phyloP scores from a whole-genome alignment of 2,329 filamentous ascomycete genomes.

The Curvularia hawaiiensis region DNA sequence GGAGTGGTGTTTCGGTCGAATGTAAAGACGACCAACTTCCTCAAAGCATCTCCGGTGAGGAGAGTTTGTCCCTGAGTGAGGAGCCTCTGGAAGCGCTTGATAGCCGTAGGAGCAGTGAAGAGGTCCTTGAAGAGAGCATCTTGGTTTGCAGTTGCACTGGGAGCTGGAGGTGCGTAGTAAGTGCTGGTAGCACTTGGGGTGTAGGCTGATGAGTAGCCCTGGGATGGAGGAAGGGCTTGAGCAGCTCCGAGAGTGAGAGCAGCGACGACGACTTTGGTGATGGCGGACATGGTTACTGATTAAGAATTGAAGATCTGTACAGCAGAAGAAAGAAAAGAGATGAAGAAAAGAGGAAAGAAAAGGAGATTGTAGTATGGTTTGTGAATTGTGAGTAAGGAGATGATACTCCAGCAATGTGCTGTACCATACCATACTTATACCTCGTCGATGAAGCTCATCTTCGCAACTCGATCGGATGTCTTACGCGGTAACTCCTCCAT shows the following conservation, averaged over 20 bases:
- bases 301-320: constrained; percentile 26
- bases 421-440: constrained; percentile 36
- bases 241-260: constrained; percentile 39
- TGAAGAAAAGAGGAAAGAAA: constrained; percentile 24
- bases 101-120: constrained; percentile 40
- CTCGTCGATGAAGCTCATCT: background rate
- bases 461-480: constrained; percentile 2
- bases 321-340: constrained; percentile 23
- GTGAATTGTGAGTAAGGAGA: constrained; percentile 36
- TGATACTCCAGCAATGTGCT: constrained; percentile 15
- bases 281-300: constrained; percentile 43
- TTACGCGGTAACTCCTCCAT: constrained; percentile 14
- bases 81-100: constrained; percentile 48
- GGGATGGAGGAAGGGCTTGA: constrained; percentile 37
- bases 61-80: constrained; percentile 40
- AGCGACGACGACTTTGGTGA: constrained; percentile 42
- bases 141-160: constrained; percentile 25
- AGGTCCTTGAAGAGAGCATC: constrained; percentile 38
- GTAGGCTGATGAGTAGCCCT: constrained; percentile 8
- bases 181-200: background rate
- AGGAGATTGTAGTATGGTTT: constrained; percentile 32
- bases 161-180: constrained; percentile 9
- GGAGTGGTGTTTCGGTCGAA: constrained; percentile 53
- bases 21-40: constrained; percentile 65
- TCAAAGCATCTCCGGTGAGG: constrained; percentile 38